Evolutionary conservation across 495 filamentous ascomycete genomes (phyloP).

Genomic region (Cryomyces minteri): DNA sequence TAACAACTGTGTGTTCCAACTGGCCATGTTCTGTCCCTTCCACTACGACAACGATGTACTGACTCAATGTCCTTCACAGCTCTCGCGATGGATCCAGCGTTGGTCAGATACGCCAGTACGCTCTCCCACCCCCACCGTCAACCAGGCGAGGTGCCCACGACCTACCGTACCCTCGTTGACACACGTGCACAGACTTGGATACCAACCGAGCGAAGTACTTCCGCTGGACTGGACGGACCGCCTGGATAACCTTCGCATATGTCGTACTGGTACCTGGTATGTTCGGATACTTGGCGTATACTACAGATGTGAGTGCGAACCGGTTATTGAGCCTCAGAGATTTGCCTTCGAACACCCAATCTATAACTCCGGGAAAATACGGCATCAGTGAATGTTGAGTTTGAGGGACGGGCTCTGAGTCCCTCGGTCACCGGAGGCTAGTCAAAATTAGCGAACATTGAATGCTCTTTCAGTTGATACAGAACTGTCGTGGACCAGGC

Average conservation of each 20-base stretch:
- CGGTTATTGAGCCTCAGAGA: not conserved
- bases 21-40: not conserved
- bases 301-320: slow-evolving; percentile 53
- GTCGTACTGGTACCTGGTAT: slow-evolving; percentile 47
- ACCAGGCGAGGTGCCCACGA: not conserved
- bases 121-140: slow-evolving; percentile 2
- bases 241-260: slow-evolving; percentile 58
- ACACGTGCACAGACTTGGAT: slow-evolving; percentile 45
- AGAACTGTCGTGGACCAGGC: too few species aligned
- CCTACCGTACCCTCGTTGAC: not conserved
- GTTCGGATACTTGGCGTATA: slow-evolving; percentile 50
- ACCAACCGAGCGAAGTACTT: slow-evolving; percentile 87
- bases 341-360: too few species aligned
- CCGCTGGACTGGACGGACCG: slow-evolving; percentile 73
- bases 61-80: slow-evolving; percentile 11
- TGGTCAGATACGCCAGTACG: slow-evolving; percentile 25
- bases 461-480: too few species aligned
- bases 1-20: slow-evolving; percentile 9
- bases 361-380: not conserved
- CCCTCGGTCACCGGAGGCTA: not conserved
- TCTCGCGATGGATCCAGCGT: slow-evolving; percentile 20
- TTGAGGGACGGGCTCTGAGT: not conserved
- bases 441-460: too few species aligned
- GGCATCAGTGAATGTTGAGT: not conserved
- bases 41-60: not conserved